Evolutionary conservation across 78 protist genomes (phyloP).

Genomic region (Dictyostelium citrinum): DNA sequence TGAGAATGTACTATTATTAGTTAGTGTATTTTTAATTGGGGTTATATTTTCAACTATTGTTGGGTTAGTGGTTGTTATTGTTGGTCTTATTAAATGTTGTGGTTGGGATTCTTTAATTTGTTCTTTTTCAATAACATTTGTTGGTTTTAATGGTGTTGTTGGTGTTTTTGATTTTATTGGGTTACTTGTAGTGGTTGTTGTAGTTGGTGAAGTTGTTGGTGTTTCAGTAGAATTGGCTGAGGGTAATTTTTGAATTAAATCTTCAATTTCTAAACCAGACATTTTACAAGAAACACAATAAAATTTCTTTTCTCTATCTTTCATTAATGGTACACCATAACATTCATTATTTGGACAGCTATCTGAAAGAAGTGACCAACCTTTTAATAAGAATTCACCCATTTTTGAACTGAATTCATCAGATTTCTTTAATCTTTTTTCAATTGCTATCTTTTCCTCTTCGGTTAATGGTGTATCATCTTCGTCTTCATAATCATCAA

Average conservation of each 20-base stretch:
- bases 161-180: not conserved
- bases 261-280: not conserved
- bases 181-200: not conserved
- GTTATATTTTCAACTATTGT: not conserved
- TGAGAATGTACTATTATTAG: not conserved
- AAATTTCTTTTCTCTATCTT: slow-evolving; percentile 59
- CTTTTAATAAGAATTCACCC: slow-evolving; percentile 41
- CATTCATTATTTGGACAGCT: slow-evolving; percentile 62
- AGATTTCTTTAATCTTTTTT: slow-evolving; percentile 49
- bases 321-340: slow-evolving; percentile 51
- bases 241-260: not conserved
- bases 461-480: slow-evolving; percentile 25
- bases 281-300: slow-evolving; percentile 54
- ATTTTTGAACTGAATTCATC: slow-evolving; percentile 64
- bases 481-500: slow-evolving; percentile 57
- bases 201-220: not conserved
- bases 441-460: slow-evolving; percentile 29
- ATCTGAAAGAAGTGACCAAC: slow-evolving; percentile 62
- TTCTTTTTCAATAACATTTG: not conserved
- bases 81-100: not conserved
- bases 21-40: not conserved
- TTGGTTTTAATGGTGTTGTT: not conserved
- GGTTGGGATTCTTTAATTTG: not conserved
- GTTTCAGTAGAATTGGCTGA: not conserved
- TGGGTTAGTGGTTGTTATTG: not conserved